Conservation (phyloP, 1,139 yeast species). For the Debaryomyces sp. region DNA sequence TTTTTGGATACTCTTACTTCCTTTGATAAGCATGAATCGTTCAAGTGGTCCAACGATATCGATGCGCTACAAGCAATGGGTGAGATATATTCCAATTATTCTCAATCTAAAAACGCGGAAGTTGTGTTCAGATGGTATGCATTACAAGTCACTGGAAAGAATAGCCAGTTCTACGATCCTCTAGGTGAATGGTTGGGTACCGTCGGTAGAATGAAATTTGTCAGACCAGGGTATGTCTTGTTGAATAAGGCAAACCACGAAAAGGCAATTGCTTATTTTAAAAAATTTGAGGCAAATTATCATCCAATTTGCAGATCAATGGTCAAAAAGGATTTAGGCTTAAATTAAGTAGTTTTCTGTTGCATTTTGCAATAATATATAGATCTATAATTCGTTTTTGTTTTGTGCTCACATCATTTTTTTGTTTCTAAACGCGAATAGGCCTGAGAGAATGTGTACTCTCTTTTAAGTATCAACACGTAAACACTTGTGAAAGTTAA, state of each 20-base stretch:
- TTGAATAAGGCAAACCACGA: constrained; percentile 65
- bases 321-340: constrained; percentile 73
- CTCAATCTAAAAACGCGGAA: constrained; percentile 70
- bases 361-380: constrained; percentile 1
- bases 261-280: constrained; percentile 68
- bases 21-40: constrained; percentile 31
- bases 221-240: constrained; percentile 78
- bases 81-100: constrained; percentile 45
- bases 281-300: constrained; percentile 57
- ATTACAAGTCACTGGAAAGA: constrained; percentile 56
- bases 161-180: constrained; percentile 46
- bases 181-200: constrained; percentile 82
- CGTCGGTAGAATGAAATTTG: constrained; percentile 94
- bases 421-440: not conserved
- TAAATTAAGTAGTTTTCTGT: constrained; percentile 14
- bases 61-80: constrained; percentile 46
- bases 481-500: constrained; percentile 6
- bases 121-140: constrained; percentile 78
- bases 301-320: constrained; percentile 85
- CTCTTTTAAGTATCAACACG: constrained; percentile 9
- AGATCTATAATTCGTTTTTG: not conserved
- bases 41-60: constrained; percentile 41
- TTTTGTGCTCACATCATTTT: not conserved
- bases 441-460: not conserved
- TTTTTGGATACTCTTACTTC: constrained; percentile 67